Conservation (phyloP, 164 flowering plant species). For the Stephania cephalantha region DNA sequence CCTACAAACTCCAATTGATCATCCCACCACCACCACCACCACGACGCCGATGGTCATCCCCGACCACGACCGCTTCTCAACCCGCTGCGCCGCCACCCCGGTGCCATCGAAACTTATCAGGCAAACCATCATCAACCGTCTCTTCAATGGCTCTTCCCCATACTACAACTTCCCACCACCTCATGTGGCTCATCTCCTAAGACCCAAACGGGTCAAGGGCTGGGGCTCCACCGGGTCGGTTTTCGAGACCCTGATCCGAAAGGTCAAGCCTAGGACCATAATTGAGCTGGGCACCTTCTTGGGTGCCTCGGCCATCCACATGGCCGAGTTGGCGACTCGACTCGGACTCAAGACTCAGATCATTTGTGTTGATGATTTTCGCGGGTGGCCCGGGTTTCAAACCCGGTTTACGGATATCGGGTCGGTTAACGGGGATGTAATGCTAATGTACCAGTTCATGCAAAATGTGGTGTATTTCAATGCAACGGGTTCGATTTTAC, state of each 20-base stretch:
- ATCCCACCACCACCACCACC: background rate
- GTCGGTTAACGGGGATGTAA: slow-evolving; percentile 54
- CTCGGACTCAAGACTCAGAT: slow-evolving; percentile 54
- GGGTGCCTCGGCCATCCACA: slow-evolving; percentile 76
- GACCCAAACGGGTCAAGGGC: slow-evolving; percentile 35
- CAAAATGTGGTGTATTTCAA: slow-evolving; percentile 43
- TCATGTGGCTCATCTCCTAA: slow-evolving; percentile 30
- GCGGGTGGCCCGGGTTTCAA: slow-evolving; percentile 74
- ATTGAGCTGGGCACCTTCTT: slow-evolving; percentile 67
- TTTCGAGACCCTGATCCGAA: slow-evolving; percentile 46
- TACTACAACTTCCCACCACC: slow-evolving; percentile 53
- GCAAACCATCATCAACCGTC: slow-evolving; percentile 32
- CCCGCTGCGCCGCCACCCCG: slow-evolving; percentile 32
- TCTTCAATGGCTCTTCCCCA: slow-evolving; percentile 56
- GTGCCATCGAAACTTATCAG: slow-evolving; percentile 34
- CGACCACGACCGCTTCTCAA: slow-evolving; percentile 36
- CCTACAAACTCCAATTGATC: background rate
- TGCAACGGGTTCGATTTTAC: slow-evolving; percentile 34
- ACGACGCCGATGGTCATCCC: background rate
- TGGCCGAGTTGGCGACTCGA: slow-evolving; percentile 45
- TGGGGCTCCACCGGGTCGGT: slow-evolving; percentile 77
- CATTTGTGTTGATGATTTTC: slow-evolving; percentile 71
- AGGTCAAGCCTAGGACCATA: slow-evolving; percentile 47
- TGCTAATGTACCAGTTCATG: slow-evolving; percentile 59
- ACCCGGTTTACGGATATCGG: slow-evolving; percentile 31